These are phyloP conservation scores for Fusarium zealandicum DNA, from an alignment of 2,329 filamentous ascomycete genomes.

Conservation along the genomic window DNA sequence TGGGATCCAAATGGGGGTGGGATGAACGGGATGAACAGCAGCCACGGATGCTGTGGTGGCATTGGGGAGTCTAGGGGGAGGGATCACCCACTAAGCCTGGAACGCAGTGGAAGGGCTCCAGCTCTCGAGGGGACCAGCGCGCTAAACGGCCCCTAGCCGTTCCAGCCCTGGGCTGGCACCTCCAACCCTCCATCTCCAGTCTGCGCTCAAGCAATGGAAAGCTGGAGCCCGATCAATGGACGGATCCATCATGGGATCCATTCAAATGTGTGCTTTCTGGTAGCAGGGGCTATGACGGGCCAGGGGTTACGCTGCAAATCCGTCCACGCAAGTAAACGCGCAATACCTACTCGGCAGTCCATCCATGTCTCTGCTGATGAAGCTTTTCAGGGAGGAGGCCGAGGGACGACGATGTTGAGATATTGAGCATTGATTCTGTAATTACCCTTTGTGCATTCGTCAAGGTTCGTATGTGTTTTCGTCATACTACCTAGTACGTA, in stretches of 20 bases:
- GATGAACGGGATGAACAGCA: constrained; percentile 40
- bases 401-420: not conserved
- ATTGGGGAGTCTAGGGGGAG: constrained; percentile 14
- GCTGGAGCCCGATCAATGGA: not conserved
- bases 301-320: constrained; percentile 12
- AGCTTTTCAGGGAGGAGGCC: not conserved
- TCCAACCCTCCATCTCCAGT: constrained; percentile 6
- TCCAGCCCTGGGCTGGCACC: constrained; percentile 26
- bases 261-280: not conserved
- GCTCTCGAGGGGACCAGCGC: constrained; percentile 28
- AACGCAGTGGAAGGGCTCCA: constrained; percentile 30
- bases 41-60: constrained; percentile 19
- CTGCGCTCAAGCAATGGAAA: constrained; percentile 15
- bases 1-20: constrained; percentile 37
- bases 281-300: constrained; percentile 18
- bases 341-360: constrained; percentile 6
- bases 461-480: not conserved
- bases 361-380: not conserved
- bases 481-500: not conserved
- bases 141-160: constrained; percentile 35
- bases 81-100: constrained; percentile 32
- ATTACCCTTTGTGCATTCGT: not conserved
- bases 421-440: too few relatives aligned
- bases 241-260: too few relatives aligned
- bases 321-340: constrained; percentile 5